Percentiles rank a stretch among this genome's conserved stretches.
These are phyloP conservation scores for Puccinia horiana DNA, from an alignment of 1,284 basidiomycete species.

Conservation along the genomic window DNA sequence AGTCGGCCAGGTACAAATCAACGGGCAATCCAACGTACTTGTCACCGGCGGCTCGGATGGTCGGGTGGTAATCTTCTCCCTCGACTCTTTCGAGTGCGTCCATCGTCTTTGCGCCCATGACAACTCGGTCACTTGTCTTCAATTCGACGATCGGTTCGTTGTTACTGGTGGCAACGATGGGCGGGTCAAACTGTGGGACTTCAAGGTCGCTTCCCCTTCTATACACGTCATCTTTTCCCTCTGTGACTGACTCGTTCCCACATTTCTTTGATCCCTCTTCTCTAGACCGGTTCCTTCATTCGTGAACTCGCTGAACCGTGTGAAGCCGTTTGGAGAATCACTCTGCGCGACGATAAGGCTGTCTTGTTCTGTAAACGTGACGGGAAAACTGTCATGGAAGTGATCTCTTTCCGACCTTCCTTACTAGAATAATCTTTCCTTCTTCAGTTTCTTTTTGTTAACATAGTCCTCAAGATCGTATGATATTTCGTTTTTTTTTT, in stretches of 20 bases:
- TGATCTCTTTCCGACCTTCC: constrained; percentile 61
- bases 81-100: constrained; percentile 64
- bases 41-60: constrained; percentile 93
- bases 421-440: background rate
- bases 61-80: constrained; percentile 83
- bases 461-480: too few species aligned
- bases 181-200: constrained; percentile 77
- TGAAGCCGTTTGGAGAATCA: constrained; percentile 86
- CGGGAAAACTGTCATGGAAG: constrained; percentile 85
- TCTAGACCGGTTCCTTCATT: constrained; percentile 68
- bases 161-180: constrained; percentile 81
- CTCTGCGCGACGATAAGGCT: constrained; percentile 73
- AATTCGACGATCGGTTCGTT: constrained; percentile 71
- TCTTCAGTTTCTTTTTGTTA: background rate
- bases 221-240: background rate
- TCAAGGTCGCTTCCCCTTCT: constrained; percentile 31
- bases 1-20: constrained; percentile 86
- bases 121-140: constrained; percentile 84
- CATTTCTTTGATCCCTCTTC: background rate
- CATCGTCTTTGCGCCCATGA: constrained; percentile 71
- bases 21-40: constrained; percentile 67
- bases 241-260: background rate
- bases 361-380: constrained; percentile 79
- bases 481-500: too few species aligned
- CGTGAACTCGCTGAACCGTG: constrained; percentile 74